phyloP scores from a whole-genome alignment of 352 stramenopile species.

The Phytophthora brassicae region DNA sequence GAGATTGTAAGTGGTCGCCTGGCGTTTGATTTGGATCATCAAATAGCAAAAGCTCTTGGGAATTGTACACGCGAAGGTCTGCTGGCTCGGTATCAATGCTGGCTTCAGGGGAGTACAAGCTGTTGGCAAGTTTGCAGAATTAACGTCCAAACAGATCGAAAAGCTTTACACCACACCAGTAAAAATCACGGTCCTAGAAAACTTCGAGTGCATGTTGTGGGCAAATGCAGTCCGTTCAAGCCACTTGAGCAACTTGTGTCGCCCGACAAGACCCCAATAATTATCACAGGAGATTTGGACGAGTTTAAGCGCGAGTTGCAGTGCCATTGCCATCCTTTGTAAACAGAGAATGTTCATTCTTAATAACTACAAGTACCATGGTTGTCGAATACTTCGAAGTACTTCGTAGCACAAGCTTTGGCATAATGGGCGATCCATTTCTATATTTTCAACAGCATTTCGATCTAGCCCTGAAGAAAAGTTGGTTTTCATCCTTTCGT shows the following conservation, averaged over 20 bases:
- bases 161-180: not conserved
- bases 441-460: too few relatives aligned
- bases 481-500: too few relatives aligned
- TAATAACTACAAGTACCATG: too few relatives aligned
- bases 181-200: slow-evolving; percentile 37
- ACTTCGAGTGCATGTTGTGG: slow-evolving; percentile 75
- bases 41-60: slow-evolving; percentile 43
- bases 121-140: slow-evolving; percentile 16
- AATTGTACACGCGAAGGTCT: slow-evolving; percentile 48
- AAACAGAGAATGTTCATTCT: too few relatives aligned
- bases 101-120: slow-evolving; percentile 46
- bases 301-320: slow-evolving; percentile 60
- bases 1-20: slow-evolving; percentile 65
- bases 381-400: too few relatives aligned
- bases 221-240: slow-evolving; percentile 58
- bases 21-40: slow-evolving; percentile 60
- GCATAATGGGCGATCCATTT: too few relatives aligned
- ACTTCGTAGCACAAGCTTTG: too few relatives aligned
- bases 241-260: slow-evolving; percentile 61
- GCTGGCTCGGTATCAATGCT: slow-evolving; percentile 47
- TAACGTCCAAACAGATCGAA: not conserved
- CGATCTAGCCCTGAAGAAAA: too few relatives aligned
- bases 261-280: slow-evolving; percentile 44
- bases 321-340: slow-evolving; percentile 64
- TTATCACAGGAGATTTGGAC: slow-evolving; percentile 57